Evolutionary conservation across 306 rosid genomes (phyloP).

Genomic region (Canavalia gladiata): DNA sequence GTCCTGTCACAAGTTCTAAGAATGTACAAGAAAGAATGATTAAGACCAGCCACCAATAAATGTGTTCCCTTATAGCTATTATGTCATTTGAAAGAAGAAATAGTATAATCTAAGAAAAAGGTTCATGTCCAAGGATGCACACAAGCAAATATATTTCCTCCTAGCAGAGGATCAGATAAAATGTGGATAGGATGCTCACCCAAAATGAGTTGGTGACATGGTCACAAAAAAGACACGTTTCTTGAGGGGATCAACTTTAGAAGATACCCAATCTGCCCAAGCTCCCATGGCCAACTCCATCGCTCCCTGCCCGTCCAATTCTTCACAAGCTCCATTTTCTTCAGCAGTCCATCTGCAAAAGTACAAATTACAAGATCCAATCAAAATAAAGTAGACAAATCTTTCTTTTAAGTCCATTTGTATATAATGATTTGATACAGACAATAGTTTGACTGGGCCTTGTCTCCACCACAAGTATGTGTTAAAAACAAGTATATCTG

Average conservation of each 20-base stretch:
- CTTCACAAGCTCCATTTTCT: conserved; percentile 76
- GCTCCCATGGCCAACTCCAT: conserved; percentile 94
- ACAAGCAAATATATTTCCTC: not conserved
- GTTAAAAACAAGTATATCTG: conserved; percentile 93
- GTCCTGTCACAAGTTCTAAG: conserved; percentile 19
- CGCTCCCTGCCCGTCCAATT: conserved; percentile 76
- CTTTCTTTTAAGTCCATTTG: conserved; percentile 19
- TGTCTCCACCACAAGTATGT: conserved; percentile 99
- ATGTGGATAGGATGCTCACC: conserved; percentile 60
- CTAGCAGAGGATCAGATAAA: conserved; percentile 2
- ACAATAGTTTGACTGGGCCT: conserved; percentile 97
- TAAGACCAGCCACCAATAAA: not conserved
- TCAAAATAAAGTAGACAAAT: conserved; percentile 8
- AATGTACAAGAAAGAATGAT: conserved; percentile 19
- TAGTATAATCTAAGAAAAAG: conserved; percentile 15
- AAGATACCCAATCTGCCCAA: conserved; percentile 97
- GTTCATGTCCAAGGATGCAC: conserved; percentile 39
- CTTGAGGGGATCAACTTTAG: conserved; percentile 73
- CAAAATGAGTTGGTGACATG: conserved; percentile 97
- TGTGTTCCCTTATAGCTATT: not conserved
- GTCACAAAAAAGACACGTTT: conserved; percentile 82
- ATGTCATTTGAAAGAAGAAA: conserved; percentile 24
- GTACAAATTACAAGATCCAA: conserved; percentile 34
- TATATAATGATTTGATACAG: conserved; percentile 50
- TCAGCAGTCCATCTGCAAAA: conserved; percentile 81